phyloP scores from a whole-genome alignment of 495 filamentous ascomycete genomes.

The Penicillium ochrochloron region DNA sequence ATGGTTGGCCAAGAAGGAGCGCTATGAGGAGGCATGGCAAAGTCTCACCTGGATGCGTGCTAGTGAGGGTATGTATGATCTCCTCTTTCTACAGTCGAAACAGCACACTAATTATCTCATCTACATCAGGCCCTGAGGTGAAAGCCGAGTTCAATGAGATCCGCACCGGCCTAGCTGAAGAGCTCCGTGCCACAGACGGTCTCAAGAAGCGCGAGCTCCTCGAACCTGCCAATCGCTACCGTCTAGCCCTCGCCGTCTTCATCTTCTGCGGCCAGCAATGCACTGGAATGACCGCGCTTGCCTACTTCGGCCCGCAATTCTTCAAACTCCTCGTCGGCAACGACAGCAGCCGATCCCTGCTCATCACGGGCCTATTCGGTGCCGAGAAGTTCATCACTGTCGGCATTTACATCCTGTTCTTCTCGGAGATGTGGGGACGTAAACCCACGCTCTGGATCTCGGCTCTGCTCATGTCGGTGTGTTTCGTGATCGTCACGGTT shows the following conservation, averaged over 20 bases:
- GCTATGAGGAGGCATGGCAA: constrained; percentile 53
- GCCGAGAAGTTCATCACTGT: constrained; percentile 54
- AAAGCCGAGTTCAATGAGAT: constrained; percentile 53
- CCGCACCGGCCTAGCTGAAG: constrained; percentile 45
- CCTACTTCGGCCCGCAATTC: constrained; percentile 54
- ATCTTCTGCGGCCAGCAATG: constrained; percentile 47
- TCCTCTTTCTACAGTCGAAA: not conserved
- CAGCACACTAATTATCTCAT: not conserved
- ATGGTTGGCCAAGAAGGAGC: constrained; percentile 55
- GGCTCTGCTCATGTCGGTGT: constrained; percentile 50
- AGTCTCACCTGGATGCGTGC: constrained; percentile 55
- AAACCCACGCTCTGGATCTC: constrained; percentile 56
- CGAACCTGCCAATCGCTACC: constrained; percentile 49
- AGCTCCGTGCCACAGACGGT: constrained; percentile 48
- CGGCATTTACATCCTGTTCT: constrained; percentile 51
- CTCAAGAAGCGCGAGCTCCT: constrained; percentile 49
- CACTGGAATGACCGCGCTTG: constrained; percentile 49
- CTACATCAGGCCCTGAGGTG: constrained; percentile 30
- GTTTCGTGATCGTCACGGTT: constrained; percentile 55
- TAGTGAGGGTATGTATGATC: constrained; percentile 34
- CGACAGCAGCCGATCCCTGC: constrained; percentile 40
- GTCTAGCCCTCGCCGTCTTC: constrained; percentile 43
- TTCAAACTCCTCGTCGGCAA: constrained; percentile 52
- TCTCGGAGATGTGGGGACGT: constrained; percentile 61
- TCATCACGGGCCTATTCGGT: constrained; percentile 56